phyloP scores from a whole-genome alignment of 2,329 filamentous ascomycete genomes.

The Fusarium annulatum region DNA sequence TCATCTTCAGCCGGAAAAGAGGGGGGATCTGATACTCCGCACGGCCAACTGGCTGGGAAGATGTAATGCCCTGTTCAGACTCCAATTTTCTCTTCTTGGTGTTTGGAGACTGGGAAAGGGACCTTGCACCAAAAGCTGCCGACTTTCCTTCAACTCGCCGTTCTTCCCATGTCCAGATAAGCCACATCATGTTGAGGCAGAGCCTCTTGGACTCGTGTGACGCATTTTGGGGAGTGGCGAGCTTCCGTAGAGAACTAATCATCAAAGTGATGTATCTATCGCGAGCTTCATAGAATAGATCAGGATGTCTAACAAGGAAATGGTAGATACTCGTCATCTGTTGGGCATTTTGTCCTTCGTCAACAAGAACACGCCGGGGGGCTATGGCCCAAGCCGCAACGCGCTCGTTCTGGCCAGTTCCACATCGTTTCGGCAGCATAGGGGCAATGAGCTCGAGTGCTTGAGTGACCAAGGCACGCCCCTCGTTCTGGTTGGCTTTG shows the following conservation, averaged over 20 bases:
- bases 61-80: conserved; percentile 64
- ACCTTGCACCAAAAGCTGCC: conserved; percentile 44
- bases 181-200: conserved; percentile 86
- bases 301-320: conserved; percentile 91
- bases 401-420: conserved; percentile 72
- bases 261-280: conserved; percentile 92
- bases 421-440: conserved; percentile 86
- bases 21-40: conserved; percentile 76
- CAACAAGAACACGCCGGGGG: conserved; percentile 88
- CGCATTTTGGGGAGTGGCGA: conserved; percentile 83
- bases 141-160: conserved; percentile 73
- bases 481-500: conserved; percentile 94
- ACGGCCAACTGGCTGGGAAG: conserved; percentile 64
- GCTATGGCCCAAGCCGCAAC: conserved; percentile 90
- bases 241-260: conserved; percentile 88
- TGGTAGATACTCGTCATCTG: conserved; percentile 98
- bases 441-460: conserved; percentile 95
- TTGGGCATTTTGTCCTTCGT: conserved; percentile 94
- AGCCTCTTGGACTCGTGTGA: conserved; percentile 93
- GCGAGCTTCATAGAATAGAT: conserved; percentile 93
- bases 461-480: conserved; percentile 90
- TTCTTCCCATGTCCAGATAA: conserved; percentile 95
- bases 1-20: conserved; percentile 78
- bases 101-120: conserved; percentile 75
- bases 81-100: conserved; percentile 82